These are phyloP conservation scores for Trichosporon coremiiforme DNA, from an alignment of 1,284 basidiomycete genomes.

Conservation along the genomic window DNA sequence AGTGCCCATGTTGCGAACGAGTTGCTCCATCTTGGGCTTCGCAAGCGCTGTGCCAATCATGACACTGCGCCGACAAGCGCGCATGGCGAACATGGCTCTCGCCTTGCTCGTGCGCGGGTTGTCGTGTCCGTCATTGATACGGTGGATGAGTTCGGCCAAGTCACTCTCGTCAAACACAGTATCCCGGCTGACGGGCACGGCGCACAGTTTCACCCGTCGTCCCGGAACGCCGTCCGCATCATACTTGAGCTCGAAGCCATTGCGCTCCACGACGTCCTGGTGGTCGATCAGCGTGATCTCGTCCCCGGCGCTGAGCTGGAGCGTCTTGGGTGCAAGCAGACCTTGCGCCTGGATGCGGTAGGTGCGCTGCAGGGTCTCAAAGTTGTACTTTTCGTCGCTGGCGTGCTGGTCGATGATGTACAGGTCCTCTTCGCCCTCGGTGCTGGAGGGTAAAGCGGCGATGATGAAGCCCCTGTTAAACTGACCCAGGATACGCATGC, in stretches of 20 bases:
- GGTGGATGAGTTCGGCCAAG: constrained; percentile 88
- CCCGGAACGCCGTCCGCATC: constrained; percentile 62
- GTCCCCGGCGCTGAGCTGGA: constrained; percentile 87
- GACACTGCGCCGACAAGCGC: constrained; percentile 92
- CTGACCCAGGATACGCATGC: constrained; percentile 87
- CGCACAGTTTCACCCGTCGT: constrained; percentile 67
- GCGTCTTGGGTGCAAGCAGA: constrained; percentile 66
- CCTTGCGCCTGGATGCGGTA: constrained; percentile 85
- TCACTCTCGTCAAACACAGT: constrained; percentile 76
- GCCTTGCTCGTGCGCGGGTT: constrained; percentile 90
- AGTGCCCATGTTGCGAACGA: constrained; percentile 88
- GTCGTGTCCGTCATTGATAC: constrained; percentile 71
- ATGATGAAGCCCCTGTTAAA: constrained; percentile 98
- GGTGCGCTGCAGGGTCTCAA: constrained; percentile 85
- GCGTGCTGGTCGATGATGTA: constrained; percentile 76
- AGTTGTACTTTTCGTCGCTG: constrained; percentile 92
- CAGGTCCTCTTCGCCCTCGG: constrained; percentile 75
- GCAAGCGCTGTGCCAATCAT: constrained; percentile 91
- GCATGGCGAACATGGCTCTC: constrained; percentile 93
- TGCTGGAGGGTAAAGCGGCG: constrained; percentile 61
- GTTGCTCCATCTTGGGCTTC: constrained; percentile 75
- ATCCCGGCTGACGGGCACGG: constrained; percentile 88
- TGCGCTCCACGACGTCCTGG: constrained; percentile 72
- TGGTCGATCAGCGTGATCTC: constrained; percentile 88
- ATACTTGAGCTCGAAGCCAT: constrained; percentile 77